Conservation (phyloP, 371 early-diverging fungal species). For the Mortierella sp. region DNA sequence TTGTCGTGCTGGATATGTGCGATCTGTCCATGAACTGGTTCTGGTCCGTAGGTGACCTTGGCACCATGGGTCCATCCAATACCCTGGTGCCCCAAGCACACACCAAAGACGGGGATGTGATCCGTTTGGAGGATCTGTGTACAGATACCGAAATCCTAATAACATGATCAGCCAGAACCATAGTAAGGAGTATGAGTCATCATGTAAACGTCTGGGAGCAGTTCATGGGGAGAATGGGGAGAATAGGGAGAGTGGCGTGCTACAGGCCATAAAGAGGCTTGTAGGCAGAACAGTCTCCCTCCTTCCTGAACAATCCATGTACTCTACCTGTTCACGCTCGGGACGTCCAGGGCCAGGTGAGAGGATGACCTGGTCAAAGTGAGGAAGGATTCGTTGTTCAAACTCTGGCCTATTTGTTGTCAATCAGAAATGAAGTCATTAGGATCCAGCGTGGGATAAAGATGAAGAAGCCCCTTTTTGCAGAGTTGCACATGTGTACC, state of each 20-base stretch:
- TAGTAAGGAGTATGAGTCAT: constrained; percentile 13
- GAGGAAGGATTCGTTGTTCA: constrained; percentile 70
- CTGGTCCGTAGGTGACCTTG: constrained; percentile 72
- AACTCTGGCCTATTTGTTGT: constrained; percentile 62
- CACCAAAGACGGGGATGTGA: constrained; percentile 91
- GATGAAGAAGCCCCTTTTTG: too few species aligned
- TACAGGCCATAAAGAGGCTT: too few species aligned
- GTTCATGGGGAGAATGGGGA: too few species aligned
- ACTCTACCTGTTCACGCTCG: constrained; percentile 29
- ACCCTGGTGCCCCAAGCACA: constrained; percentile 98
- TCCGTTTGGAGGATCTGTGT: constrained; percentile 65
- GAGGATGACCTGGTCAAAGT: constrained; percentile 89
- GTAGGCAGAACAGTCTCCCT: too few species aligned
- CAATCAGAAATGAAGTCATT: not conserved
- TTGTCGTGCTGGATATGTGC: constrained; percentile 66
- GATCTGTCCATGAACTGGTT: constrained; percentile 89
- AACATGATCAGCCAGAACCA: constrained; percentile 7
- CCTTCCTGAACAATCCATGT: not conserved
- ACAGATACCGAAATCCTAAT: constrained; percentile 90
- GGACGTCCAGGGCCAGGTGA: constrained; percentile 95
- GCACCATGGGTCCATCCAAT: constrained; percentile 86
- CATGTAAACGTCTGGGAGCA: not conserved
- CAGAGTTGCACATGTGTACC: constrained; percentile 56
- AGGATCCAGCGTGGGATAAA: not conserved
- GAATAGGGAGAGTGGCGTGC: too few species aligned